Evolutionary conservation across 305 asterid species (phyloP).

Genomic region (Solanum aculeatissimum): DNA sequence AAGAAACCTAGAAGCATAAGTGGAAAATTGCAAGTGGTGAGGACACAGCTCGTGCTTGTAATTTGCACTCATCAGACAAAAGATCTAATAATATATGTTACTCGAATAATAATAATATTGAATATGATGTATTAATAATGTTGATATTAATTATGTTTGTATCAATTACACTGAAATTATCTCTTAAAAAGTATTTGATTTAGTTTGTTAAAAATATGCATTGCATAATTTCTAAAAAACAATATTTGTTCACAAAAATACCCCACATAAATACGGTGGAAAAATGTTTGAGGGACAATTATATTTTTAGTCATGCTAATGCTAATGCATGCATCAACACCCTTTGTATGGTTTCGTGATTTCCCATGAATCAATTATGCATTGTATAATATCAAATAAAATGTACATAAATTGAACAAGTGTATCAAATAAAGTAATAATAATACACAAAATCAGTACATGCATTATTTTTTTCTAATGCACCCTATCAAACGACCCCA

Average conservation of each 20-base stretch:
- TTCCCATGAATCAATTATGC: no score
- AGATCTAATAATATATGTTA: no score
- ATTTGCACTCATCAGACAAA: no score
- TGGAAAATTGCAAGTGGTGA: not conserved
- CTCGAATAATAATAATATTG: not conserved
- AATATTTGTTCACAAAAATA: rapidly evolving
- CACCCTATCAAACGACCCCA: no score
- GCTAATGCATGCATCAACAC: not conserved
- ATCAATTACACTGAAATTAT: not conserved
- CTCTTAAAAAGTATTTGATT: not conserved
- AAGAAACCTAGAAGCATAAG: not conserved
- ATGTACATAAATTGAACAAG: rapidly evolving
- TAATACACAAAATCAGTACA: not conserved
- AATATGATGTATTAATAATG: not conserved
- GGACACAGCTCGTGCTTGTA: not conserved
- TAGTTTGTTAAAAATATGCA: not conserved
- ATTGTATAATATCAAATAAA: not conserved
- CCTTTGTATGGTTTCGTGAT: no score
- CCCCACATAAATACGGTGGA: not conserved
- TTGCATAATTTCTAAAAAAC: not conserved
- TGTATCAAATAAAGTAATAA: not conserved
- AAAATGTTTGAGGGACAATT: not conserved
- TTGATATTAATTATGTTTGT: not conserved
- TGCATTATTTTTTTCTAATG: not conserved
- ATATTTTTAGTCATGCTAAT: no score